Conservation (phyloP, 345 rosid species). For the Eutrema yunnanense region DNA sequence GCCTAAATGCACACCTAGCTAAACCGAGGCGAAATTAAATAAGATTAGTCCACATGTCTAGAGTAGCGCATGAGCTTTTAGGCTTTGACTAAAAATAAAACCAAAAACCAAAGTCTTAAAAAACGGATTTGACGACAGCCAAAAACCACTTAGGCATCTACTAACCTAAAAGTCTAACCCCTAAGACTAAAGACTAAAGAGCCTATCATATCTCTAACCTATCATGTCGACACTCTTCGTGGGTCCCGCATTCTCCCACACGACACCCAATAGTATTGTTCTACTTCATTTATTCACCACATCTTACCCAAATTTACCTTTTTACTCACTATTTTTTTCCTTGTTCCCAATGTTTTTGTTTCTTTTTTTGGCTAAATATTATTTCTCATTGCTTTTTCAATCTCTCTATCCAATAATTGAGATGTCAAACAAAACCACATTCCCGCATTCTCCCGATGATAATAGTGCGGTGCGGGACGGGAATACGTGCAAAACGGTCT, state of each 20-base stretch:
- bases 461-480: no score
- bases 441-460: no score
- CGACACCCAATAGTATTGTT: neutral
- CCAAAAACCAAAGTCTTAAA: conserved; percentile 14
- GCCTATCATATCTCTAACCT: conserved; percentile 23
- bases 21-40: neutral
- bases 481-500: no score
- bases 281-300: conserved; percentile 22
- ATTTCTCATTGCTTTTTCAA: neutral
- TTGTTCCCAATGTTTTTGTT: conserved; percentile 25
- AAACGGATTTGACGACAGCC: conserved; percentile 23
- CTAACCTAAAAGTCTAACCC: conserved; percentile 23
- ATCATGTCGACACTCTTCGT: conserved; percentile 21
- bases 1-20: conserved; percentile 19
- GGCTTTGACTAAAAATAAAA: conserved; percentile 25
- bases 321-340: conserved; percentile 18
- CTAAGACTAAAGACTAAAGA: neutral
- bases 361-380: conserved; percentile 6
- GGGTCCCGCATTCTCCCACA: conserved; percentile 1
- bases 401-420: conserved; percentile 16
- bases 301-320: conserved; percentile 30
- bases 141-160: conserved; percentile 4
- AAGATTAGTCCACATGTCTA: conserved; percentile 14
- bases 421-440: neutral
- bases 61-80: conserved; percentile 31